These are phyloP conservation scores for Quercus suber DNA, from an alignment of 306 rosid species.

Conservation along the genomic window DNA sequence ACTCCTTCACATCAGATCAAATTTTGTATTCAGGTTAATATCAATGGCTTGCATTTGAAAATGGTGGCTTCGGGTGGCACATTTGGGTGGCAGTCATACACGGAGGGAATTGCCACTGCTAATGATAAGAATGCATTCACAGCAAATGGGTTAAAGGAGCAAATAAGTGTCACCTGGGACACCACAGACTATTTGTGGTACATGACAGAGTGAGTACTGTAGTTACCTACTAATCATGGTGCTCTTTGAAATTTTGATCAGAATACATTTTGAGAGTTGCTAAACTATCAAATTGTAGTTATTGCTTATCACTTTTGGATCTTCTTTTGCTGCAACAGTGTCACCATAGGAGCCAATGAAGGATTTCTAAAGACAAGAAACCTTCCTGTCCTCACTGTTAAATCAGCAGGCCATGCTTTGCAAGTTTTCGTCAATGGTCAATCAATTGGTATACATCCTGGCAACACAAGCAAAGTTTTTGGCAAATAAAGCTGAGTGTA, in stretches of 20 bases:
- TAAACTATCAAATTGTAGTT: slow-evolving; percentile 1
- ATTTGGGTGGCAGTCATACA: slow-evolving; percentile 76
- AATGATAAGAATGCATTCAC: slow-evolving; percentile 37
- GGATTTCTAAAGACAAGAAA: slow-evolving; percentile 59
- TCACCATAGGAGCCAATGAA: slow-evolving; percentile 65
- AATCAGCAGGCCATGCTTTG: slow-evolving; percentile 90
- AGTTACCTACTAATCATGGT: not conserved
- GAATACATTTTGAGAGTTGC: not conserved
- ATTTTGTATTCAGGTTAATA: slow-evolving; percentile 40
- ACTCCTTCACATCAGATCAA: not conserved
- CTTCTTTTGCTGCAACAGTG: slow-evolving; percentile 41
- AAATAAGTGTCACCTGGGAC: slow-evolving; percentile 70
- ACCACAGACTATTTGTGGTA: slow-evolving; percentile 92
- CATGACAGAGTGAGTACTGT: slow-evolving; percentile 81
- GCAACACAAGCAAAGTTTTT: not conserved
- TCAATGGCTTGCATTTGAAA: slow-evolving; percentile 36
- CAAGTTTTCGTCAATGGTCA: slow-evolving; percentile 89
- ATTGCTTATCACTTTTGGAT: slow-evolving; percentile 13
- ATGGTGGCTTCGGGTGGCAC: slow-evolving; percentile 46
- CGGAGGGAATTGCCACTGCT: slow-evolving; percentile 70
- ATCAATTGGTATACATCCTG: slow-evolving; percentile 57
- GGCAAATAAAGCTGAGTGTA: not conserved
- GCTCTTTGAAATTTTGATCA: not conserved
- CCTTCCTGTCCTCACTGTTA: slow-evolving; percentile 57
- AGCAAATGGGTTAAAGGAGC: slow-evolving; percentile 64